Evolutionary conservation across 2,329 filamentous ascomycete genomes (phyloP).

Genomic region (Golovinomyces cichoracearum): DNA sequence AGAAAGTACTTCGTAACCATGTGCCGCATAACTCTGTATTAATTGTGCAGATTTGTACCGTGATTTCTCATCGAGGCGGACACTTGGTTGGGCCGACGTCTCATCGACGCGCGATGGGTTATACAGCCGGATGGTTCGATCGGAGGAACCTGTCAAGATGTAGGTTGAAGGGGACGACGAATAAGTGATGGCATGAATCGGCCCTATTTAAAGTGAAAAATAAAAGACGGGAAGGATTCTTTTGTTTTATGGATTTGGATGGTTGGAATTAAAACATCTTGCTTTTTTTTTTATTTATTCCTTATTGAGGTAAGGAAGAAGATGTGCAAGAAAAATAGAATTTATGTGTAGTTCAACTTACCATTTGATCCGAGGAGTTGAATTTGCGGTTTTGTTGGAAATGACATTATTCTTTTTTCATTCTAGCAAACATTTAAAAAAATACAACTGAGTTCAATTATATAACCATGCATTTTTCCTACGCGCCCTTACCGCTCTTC

Average conservation of each 20-base stretch:
- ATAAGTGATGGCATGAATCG: constrained; percentile 47
- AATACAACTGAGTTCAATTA: too few species aligned
- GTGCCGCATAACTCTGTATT: constrained; percentile 69
- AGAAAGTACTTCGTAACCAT: constrained; percentile 78
- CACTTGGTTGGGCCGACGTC: constrained; percentile 13
- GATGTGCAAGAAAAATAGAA: background rate
- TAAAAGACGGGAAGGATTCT: background rate
- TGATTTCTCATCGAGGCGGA: too few species aligned
- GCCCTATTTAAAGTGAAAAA: constrained; percentile 26
- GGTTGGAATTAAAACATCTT: too few species aligned
- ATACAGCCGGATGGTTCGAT: constrained; percentile 66
- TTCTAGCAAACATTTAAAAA: too few species aligned
- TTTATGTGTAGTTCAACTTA: constrained; percentile 14
- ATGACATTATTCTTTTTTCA: constrained; percentile 5
- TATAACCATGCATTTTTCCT: too few species aligned
- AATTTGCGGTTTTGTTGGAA: constrained; percentile 23
- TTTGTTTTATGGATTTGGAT: background rate
- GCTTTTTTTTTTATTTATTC: too few species aligned
- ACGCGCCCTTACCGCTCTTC: too few species aligned
- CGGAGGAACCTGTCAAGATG: constrained; percentile 62
- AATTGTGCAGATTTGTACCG: constrained; percentile 23
- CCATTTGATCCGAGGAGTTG: constrained; percentile 33
- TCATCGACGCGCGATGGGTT: constrained; percentile 33
- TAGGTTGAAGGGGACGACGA: constrained; percentile 48
- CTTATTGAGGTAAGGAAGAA: background rate